phyloP scores from a whole-genome alignment of 202 grass and related monocot species.

The Digitaria exilis region DNA sequence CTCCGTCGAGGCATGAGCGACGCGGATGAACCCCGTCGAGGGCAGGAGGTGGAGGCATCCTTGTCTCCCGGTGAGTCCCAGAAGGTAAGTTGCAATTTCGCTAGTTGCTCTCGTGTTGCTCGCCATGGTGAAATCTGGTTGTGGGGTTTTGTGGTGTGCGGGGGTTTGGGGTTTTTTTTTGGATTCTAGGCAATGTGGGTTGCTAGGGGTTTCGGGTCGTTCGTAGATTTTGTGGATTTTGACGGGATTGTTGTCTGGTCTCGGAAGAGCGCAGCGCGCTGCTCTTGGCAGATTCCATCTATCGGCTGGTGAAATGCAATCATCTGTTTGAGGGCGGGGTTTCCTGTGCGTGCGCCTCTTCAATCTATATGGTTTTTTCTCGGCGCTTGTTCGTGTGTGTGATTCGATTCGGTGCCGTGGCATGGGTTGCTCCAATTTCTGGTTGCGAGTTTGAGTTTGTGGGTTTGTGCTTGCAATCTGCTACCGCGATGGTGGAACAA shows the following conservation, averaged over 20 bases:
- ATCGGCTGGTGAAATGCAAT: background rate
- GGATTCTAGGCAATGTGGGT: slow-evolving; percentile 6
- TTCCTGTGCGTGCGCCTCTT: background rate
- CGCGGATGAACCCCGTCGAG: too few relatives aligned
- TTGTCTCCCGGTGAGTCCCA: background rate
- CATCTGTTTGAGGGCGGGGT: background rate
- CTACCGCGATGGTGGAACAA: background rate
- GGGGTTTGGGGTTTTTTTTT: slow-evolving; percentile 5
- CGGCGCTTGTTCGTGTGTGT: too few relatives aligned
- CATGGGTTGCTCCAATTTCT: background rate
- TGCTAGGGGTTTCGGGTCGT: background rate
- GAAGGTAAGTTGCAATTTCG: background rate
- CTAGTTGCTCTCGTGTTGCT: background rate
- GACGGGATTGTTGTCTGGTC: background rate
- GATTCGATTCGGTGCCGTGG: background rate
- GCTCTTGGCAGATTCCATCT: background rate
- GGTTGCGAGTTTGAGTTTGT: background rate
- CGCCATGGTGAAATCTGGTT: background rate
- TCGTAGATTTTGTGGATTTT: background rate
- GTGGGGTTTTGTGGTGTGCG: background rate
- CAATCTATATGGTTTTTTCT: background rate
- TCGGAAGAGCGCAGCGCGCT: background rate
- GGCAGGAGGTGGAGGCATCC: background rate
- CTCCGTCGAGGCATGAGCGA: too few relatives aligned
- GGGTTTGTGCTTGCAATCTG: background rate